These are phyloP conservation scores for Rheum nobile DNA, from an alignment of 148 eudicot species.

Conservation along the genomic window DNA sequence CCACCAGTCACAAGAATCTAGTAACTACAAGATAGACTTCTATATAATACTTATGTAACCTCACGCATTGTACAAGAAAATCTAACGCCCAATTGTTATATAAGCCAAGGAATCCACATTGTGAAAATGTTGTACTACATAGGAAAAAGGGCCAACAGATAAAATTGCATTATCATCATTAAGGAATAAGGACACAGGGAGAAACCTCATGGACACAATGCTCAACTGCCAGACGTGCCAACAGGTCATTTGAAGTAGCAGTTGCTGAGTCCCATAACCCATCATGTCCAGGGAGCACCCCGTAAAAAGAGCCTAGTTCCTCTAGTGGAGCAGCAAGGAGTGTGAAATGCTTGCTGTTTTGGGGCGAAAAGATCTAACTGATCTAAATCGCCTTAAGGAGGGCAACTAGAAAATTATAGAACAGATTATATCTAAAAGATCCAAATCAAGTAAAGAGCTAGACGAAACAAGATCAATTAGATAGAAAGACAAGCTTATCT, in stretches of 20 bases:
- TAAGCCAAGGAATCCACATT: not conserved
- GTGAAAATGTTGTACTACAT: not conserved
- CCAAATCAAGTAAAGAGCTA: too few relatives aligned
- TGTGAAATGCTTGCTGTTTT: constrained; percentile 77
- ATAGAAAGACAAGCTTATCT: too few relatives aligned
- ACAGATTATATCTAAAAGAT: too few relatives aligned
- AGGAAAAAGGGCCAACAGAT: not conserved
- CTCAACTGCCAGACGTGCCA: constrained; percentile 85
- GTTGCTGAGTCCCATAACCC: constrained; percentile 93
- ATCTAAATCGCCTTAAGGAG: too few relatives aligned
- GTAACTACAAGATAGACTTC: not conserved
- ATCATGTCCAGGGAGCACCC: constrained; percentile 93
- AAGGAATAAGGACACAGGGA: not conserved
- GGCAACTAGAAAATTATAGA: too few relatives aligned
- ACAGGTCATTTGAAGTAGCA: constrained; percentile 73
- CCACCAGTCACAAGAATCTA: not conserved
- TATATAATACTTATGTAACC: not conserved
- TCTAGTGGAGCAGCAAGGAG: constrained; percentile 71
- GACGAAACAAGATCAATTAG: too few relatives aligned
- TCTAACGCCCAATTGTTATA: not conserved
- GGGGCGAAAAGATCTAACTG: too few relatives aligned
- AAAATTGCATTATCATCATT: not conserved
- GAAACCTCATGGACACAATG: constrained; percentile 96
- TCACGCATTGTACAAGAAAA: not conserved
- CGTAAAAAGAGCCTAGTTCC: constrained; percentile 83